A percentile compares a stretch with the other conserved stretches of the same genome.
phyloP scores from a whole-genome alignment of 768 basidiomycete species.

The Phaeotremella skinneri region DNA sequence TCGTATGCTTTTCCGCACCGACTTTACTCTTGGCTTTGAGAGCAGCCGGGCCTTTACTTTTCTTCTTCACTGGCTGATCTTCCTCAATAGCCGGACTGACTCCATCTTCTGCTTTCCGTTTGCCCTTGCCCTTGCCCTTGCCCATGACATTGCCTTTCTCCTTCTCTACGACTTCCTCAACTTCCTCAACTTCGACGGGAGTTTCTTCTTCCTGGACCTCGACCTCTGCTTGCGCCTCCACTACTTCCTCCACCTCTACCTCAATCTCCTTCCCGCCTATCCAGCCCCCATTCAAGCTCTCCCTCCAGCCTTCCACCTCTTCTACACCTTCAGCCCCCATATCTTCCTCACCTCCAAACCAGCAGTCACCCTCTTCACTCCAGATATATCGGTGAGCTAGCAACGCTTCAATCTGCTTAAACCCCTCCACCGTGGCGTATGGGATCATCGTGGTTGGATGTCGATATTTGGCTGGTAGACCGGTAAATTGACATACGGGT shows the following conservation, averaged over 20 bases:
- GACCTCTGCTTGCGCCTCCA: background rate
- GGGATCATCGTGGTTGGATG: slow-evolving; percentile 79
- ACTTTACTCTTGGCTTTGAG: background rate
- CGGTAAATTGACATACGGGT: slow-evolving; percentile 73
- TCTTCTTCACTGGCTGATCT: background rate
- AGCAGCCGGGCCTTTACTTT: background rate
- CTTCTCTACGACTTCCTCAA: background rate
- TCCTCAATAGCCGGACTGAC: background rate
- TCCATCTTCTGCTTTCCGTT: background rate
- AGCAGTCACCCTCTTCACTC: slow-evolving; percentile 49
- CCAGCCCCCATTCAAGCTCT: slow-evolving; percentile 41
- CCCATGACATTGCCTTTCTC: background rate
- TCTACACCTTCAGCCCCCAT: slow-evolving; percentile 39
- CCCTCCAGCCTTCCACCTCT: slow-evolving; percentile 37
- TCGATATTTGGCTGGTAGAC: slow-evolving; percentile 68
- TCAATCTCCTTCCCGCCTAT: slow-evolving; percentile 24
- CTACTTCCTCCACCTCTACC: background rate
- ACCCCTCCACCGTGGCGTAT: slow-evolving; percentile 70
- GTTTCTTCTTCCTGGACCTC: slow-evolving; percentile 1
- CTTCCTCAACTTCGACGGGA: background rate
- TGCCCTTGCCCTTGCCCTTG: background rate
- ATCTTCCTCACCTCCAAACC: slow-evolving; percentile 44
- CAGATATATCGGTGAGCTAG: slow-evolving; percentile 71
- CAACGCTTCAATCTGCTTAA: slow-evolving; percentile 62
- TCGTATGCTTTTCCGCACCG: background rate